Evolutionary conservation across 192 early-diverging fungal species (phyloP).

Genomic region (Mortierella antarctica): DNA sequence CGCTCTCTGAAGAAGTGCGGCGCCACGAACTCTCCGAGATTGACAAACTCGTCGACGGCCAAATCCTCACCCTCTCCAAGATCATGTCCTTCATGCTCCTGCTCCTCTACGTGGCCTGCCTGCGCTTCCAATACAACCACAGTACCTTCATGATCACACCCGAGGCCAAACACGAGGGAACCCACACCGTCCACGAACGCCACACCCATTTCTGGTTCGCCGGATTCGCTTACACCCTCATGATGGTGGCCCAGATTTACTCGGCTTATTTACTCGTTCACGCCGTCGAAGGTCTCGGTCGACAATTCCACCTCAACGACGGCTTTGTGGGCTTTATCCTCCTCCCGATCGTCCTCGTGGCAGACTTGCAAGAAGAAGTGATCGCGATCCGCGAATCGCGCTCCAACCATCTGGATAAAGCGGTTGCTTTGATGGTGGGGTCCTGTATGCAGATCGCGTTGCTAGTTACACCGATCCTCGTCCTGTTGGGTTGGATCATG

Average conservation of each 20-base stretch:
- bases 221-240: slow-evolving; percentile 59
- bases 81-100: slow-evolving; percentile 36
- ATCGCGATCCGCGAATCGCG: slow-evolving; percentile 66
- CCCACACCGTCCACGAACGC: slow-evolving; percentile 80
- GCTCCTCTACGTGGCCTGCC: slow-evolving; percentile 19
- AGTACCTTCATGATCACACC: slow-evolving; percentile 66
- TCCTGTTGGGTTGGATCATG: slow-evolving; percentile 88
- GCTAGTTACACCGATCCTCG: slow-evolving; percentile 74
- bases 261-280: slow-evolving; percentile 86
- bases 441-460: slow-evolving; percentile 82
- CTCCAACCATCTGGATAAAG: slow-evolving; percentile 7
- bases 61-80: slow-evolving; percentile 33
- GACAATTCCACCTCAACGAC: slow-evolving; percentile 75
- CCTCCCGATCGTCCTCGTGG: slow-evolving; percentile 82
- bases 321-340: slow-evolving; percentile 95
- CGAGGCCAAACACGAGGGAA: slow-evolving; percentile 74
- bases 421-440: slow-evolving; percentile 17
- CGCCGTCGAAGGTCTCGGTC: slow-evolving; percentile 79
- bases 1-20: neutral
- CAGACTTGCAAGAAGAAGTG: slow-evolving; percentile 49
- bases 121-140: slow-evolving; percentile 28
- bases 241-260: slow-evolving; percentile 75
- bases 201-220: slow-evolving; percentile 51
- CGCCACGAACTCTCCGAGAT: neutral
- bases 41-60: slow-evolving; percentile 4